A percentile compares a stretch with the other conserved stretches of the same genome.
phyloP scores from a whole-genome alignment of 2,329 filamentous ascomycete species.

The Calonectria multiphialidica region DNA sequence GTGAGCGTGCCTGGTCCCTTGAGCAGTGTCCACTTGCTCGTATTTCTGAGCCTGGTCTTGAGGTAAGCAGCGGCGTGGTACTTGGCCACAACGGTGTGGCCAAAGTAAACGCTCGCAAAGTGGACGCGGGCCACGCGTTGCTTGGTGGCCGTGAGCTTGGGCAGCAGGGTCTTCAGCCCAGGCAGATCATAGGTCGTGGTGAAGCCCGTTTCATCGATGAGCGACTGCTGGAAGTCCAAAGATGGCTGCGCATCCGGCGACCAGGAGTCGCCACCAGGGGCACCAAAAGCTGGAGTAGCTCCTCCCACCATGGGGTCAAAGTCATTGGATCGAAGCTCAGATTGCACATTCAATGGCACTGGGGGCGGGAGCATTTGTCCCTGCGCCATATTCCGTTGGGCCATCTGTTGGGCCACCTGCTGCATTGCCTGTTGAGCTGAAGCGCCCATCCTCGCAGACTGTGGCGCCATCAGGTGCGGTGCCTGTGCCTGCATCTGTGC shows the following conservation, averaged over 20 bases:
- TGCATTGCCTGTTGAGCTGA: not conserved
- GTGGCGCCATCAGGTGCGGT: too few relatives aligned
- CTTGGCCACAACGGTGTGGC: constrained; percentile 71
- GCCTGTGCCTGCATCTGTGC: not conserved
- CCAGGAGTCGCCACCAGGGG: constrained; percentile 33
- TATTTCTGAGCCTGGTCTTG: constrained; percentile 68
- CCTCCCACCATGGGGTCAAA: too few relatives aligned
- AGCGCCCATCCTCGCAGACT: not conserved
- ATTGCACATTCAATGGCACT: not conserved
- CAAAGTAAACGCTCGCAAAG: constrained; percentile 64
- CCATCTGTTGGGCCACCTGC: not conserved
- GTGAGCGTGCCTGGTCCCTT: constrained; percentile 68
- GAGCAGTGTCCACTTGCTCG: constrained; percentile 67
- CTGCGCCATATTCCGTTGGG: constrained; percentile 8
- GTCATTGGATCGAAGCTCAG: too few relatives aligned
- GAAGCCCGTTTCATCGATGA: constrained; percentile 69
- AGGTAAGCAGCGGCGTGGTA: constrained; percentile 71
- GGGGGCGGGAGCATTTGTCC: not conserved
- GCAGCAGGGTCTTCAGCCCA: constrained; percentile 66
- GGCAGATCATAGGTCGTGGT: constrained; percentile 73
- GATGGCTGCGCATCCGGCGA: constrained; percentile 45
- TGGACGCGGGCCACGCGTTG: constrained; percentile 70
- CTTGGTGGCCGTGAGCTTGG: constrained; percentile 63
- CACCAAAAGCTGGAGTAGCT: not conserved
- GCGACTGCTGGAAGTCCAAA: constrained; percentile 58